Base-by-base conservation (phyloP, 2,329 filamentous ascomycete species). In the Coccinonectria pachysandricola region DNA sequence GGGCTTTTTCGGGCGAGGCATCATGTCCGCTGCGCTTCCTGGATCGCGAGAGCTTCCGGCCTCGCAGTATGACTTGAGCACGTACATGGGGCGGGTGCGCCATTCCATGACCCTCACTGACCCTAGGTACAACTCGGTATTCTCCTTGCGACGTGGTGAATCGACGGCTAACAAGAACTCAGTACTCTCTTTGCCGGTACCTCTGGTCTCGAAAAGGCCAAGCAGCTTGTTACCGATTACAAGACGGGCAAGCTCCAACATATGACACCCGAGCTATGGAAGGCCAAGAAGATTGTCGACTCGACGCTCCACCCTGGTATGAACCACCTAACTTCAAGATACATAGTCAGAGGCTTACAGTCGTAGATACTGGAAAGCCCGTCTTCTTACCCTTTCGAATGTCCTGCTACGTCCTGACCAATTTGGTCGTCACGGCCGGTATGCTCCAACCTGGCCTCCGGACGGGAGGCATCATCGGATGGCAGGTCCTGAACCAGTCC, bases 401-500 rank as follows among this genome's bases (percentile, higher is more conserved):
- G 91, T 96, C 88, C 26, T 82, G 73, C 59, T 98, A 91, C 53
- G 86, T 93, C 28, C 59, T 96, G 29, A 87, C 87, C 39, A 98
- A 98, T 58, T 61, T 98, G 53, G 67, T 96, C 31, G 88, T 96
- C 35, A 98, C 91, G 23, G 88, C 78, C 6, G 91, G 91, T 46
- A 98, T 98, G 91, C 79, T 98, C 30, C 91, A 88, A 27, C 91
- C 91, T 3, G 82, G 82, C 7, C 71, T 96, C 13, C 64, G 71
- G 45, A 94, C 79, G 22, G 70, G 71, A 21, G 91, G 88, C 27
- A 95, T 85, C 5, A 67, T 96, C 19, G 78, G 79, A 40, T 98
- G 91, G 91, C 91, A 98, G 60, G 75, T 95, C 32, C 75, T 82
- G 42, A 98, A 98, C 60, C 91, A 98, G 63, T 95, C 87, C 8